Base-by-base conservation (phyloP, 352 stramenopile species). In the Phytophthora quininea region DNA sequence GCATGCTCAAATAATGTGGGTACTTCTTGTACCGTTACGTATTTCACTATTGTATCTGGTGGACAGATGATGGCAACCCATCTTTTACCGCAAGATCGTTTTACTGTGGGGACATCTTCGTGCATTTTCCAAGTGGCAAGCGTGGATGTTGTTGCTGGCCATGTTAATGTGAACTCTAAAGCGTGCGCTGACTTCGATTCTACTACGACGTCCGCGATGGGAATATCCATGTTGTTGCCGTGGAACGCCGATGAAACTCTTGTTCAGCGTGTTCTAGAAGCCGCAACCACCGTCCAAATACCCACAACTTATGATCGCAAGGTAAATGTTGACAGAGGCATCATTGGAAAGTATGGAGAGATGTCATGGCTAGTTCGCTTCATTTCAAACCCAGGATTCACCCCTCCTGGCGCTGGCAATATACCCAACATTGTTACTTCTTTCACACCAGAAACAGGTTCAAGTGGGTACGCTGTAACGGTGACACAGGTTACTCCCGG, bases 331-430 rank as follows among this genome's bases (percentile, higher is more conserved):
- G 69, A 79, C 12, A 83, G 92, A 37, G 95, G 76, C 33, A 91
- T 98, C 30, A 83, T 97, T 31, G 95, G 96, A 53, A 97, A 98
- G 63, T 99, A 98, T 57, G 97, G 96, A 4, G 89, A 95, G 40
- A 91, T 97, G 50, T 92, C 97, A 54, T 99, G 94, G 93, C 74
- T 76, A n/a, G 76, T 99, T 4, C 95, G 78, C 7, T 99, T 99
- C 64, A 97, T 97, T 33, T 84, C 93, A 19, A 99, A 99, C 68
- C 82, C 86, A 24, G 75, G 66, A 4, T 85, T 91, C 51, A 97
- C 84, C n/a, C 96, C 96, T 7, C 90, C 93, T 12, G 96, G 97
- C 2, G 86, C 96, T n/a, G 96, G 95, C 6, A 86, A 99, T 72
- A 69, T 99, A n/a, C 62, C 79, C 3, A 47, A 79, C 31, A 83